Evolutionary conservation across 2,329 filamentous ascomycete species (phyloP).

Genomic region (Epichloe bromicola): DNA sequence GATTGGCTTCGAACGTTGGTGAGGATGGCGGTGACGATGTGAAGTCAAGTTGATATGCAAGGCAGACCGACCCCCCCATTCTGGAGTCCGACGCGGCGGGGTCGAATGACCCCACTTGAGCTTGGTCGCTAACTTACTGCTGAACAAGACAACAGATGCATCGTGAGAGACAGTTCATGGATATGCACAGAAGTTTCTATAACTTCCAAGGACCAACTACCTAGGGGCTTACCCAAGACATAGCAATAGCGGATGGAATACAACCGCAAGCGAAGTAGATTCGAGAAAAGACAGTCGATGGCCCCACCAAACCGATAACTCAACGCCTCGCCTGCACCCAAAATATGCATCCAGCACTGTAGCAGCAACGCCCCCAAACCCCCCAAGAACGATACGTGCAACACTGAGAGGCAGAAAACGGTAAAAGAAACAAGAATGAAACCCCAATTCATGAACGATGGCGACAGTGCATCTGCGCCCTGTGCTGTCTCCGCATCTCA

Average conservation of each 20-base stretch:
- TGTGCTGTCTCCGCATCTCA: neutral
- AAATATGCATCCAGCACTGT: neutral
- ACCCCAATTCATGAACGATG: neutral
- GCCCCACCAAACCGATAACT: neutral
- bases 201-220: no score
- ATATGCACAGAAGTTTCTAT: no score
- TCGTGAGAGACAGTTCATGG: no score
- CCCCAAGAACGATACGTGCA: neutral
- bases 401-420: neutral
- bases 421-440: neutral
- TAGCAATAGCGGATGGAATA: no score
- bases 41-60: neutral
- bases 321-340: neutral
- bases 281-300: no score
- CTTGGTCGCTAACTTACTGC: neutral
- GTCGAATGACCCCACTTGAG: neutral
- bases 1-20: neutral
- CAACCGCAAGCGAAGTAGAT: no score
- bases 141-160: no score
- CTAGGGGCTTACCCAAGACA: no score
- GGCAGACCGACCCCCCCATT: neutral
- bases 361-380: constrained; percentile 3
- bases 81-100: neutral
- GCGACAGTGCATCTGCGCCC: neutral
- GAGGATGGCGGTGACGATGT: neutral